Base-by-base conservation (phyloP, 306 rosid genomes). In the Mucuna pruriens region DNA sequence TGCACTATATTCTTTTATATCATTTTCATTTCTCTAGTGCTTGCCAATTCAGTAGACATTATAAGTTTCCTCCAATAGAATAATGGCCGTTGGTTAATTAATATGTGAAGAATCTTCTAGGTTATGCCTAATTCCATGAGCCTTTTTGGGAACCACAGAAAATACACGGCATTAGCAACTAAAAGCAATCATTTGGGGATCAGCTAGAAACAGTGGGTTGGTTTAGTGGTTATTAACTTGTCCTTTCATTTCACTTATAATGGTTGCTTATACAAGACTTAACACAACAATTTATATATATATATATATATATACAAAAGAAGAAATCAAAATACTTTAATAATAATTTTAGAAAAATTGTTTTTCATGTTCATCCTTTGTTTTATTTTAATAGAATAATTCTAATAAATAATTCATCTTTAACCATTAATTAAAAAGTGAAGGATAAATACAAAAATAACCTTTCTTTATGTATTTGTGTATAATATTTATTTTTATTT, bases 31-130 rank as follows among this genome's bases (percentile, higher is more conserved):
- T 73, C 11, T 68, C 26, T 84, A 84, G 74, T 84, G 84, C 87
- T 84, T 75, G 67, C 81, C 63, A 70, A 80, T 79, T 73, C 81
- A 68, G 0, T 66, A 44, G 68, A 74, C 87, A 84, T 38, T 84
- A 83, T 31, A 72, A 12, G 42, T 45, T 67, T 74, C 68, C 74
- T 10, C 81, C 74, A 74, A 79, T 78, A 55, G 86, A 55, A 54
- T 51, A 55, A 54, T 51, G 39, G 9, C 25, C 66, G 7, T 38
- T 55, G 2, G 46, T 58, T 34, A 25, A 9, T 44, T 29, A 39
- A 39, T 62, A 63, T 31, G 26, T 40, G 25, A 75, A 55, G 77
- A 82, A 75, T 55, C 42, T 75, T 75, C 31, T 55, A 65, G 48
- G 38, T 55, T 36, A 38, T 19, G 13, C 33, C 29, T 55, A 48